A percentile compares a stretch with the other conserved stretches of the same genome.
Evolutionary conservation across 2,329 filamentous ascomycete genomes (phyloP).

Genomic region (Albifimbria verrucaria): DNA sequence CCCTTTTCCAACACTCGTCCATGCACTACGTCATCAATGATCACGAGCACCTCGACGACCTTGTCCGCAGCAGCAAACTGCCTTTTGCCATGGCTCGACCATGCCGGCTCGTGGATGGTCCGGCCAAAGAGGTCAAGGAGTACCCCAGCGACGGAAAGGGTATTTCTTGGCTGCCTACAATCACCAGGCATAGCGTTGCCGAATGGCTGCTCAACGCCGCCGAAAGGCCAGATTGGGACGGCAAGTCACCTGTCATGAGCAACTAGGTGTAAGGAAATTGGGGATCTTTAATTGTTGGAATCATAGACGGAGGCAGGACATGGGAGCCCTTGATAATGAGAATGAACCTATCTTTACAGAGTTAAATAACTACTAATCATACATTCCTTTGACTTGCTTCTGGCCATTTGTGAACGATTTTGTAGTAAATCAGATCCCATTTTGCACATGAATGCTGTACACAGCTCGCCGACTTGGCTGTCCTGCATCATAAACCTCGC

Average conservation of each 20-base stretch:
- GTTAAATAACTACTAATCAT: no score
- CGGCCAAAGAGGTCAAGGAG: constrained; percentile 30
- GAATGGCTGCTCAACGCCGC: constrained; percentile 41
- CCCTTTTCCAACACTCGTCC: constrained; percentile 42
- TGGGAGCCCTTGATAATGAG: no score
- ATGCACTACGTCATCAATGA: constrained; percentile 45
- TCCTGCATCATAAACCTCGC: no score
- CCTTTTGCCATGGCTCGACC: constrained; percentile 41
- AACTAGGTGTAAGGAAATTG: constrained; percentile 24
- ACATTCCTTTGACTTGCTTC: no score
- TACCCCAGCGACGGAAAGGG: constrained; percentile 40
- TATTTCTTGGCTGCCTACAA: constrained; percentile 34
- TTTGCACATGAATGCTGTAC: no score
- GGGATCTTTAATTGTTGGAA: no score
- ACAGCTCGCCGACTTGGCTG: no score
- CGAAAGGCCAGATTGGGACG: constrained; percentile 37
- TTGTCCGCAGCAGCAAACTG: constrained; percentile 30
- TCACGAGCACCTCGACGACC: constrained; percentile 41
- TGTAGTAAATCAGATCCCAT: no score
- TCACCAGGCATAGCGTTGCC: constrained; percentile 38
- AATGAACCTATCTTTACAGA: no score
- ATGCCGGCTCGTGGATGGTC: constrained; percentile 37
- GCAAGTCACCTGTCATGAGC: constrained; percentile 42
- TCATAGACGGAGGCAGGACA: no score
- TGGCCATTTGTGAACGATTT: no score